Base-by-base conservation (phyloP, 495 filamentous ascomycete genomes). In the Trichocladium uniseriatum region DNA sequence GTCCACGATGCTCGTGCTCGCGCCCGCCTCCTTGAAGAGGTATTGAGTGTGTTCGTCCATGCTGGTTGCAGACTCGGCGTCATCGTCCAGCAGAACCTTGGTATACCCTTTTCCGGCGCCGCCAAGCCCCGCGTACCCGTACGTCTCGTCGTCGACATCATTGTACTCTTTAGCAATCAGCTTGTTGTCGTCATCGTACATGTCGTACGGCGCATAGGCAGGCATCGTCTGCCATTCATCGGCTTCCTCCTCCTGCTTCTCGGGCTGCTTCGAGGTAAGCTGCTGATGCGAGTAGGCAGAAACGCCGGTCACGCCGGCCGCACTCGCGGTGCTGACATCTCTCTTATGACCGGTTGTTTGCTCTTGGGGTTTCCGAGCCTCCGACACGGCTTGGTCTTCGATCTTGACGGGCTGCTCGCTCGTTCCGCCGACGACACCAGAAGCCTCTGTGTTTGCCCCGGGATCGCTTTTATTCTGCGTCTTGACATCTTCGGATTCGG, bases 21-120 rank as follows among this genome's bases (percentile, higher is more conserved):
- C 10, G 78, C 79, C 38, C 54, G 57, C 36, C 34, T 79, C 78
- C 61, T 86, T 90, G 69, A 99, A 98, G 10, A 99, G 74, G 61
- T 99, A 99, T 44, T 85, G 81, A 2, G 94, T 97, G 60, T 97
- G 91, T 43, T 99, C 92, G 61, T 99, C 92, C 82, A 99, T 81
- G 69, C 89, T 95, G 10, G 88, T 97, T 38, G 84, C 83, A 34
- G 89, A 95, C 62, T 92, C 79, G 1, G 82, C 88, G 68, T 99
- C 92, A 50, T 99, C 92, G 59, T 98, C 92, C 27, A 95, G 72
- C 54, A 94, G 80, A 15, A 99, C 87, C 45, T 87, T 76, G 8
- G 92, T 97, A 62, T 99, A 99, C 1, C 92, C 92, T 63, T 87
- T 95, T 16, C 88, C 88, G 24, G 89, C 94, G 2, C 90, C 90